Conservation (phyloP, 768 basidiomycete genomes). For the Amanita thiersii region DNA sequence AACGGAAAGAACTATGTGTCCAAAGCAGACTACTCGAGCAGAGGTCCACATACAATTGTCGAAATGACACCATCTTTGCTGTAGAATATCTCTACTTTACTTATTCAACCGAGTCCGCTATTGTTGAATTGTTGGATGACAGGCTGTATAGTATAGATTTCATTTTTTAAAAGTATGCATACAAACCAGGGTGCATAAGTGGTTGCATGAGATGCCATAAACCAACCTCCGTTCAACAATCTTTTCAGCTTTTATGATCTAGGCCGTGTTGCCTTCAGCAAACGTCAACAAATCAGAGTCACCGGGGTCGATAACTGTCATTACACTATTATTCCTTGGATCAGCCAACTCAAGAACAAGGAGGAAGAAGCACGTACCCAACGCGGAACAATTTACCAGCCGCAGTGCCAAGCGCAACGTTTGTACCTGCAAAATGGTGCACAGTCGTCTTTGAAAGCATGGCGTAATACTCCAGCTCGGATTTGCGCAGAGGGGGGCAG, state of each 20-base stretch:
- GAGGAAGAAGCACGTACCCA: conserved; percentile 42
- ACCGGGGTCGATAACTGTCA: conserved; percentile 94
- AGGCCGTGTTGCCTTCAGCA: conserved; percentile 65
- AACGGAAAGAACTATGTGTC: conserved; percentile 65
- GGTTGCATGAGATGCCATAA: no score
- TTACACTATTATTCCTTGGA: conserved; percentile 52
- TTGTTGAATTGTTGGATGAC: no score
- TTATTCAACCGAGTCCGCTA: neutral
- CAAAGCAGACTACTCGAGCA: conserved; percentile 67
- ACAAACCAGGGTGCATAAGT: no score
- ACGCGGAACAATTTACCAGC: conserved; percentile 99
- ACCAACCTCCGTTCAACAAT: neutral
- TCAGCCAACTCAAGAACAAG: conserved; percentile 14
- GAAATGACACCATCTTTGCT: conserved; percentile 71
- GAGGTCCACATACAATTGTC: conserved; percentile 68
- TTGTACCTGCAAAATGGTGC: conserved; percentile 96
- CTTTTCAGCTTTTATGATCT: no score
- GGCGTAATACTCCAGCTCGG: conserved; percentile 99
- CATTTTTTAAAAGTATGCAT: no score
- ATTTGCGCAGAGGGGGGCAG: conserved; percentile 98
- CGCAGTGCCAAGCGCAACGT: conserved; percentile 97
- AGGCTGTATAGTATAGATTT: no score
- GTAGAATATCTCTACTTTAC: conserved; percentile 24
- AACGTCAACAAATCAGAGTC: conserved; percentile 93
- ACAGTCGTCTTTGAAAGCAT: conserved; percentile 99